phyloP scores from a whole-genome alignment of 768 basidiomycete species.

The Trichaptum fuscoviolaceum region DNA sequence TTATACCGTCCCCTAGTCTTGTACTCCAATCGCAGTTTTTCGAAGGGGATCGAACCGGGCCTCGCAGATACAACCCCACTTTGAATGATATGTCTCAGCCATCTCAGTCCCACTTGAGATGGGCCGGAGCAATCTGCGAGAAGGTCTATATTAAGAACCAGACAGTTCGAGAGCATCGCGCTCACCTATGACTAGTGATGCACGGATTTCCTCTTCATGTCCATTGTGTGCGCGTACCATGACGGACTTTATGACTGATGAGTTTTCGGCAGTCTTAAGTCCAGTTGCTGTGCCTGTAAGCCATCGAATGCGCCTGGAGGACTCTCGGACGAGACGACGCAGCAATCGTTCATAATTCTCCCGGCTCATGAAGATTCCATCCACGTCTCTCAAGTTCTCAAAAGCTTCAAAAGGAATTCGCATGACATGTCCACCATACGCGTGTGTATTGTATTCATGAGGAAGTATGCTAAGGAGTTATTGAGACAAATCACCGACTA shows the following conservation, averaged over 20 bases:
- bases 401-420: background rate
- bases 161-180: background rate
- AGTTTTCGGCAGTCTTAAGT: background rate
- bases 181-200: background rate
- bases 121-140: constrained; percentile 12
- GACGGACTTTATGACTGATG: constrained; percentile 5
- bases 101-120: constrained; percentile 9
- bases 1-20: constrained; percentile 13
- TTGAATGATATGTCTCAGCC: background rate
- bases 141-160: background rate
- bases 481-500: background rate
- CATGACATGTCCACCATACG: constrained; percentile 4
- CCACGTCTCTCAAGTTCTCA: background rate
- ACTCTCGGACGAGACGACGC: constrained; percentile 3
- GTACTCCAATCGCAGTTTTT: constrained; percentile 7
- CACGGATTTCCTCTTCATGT: background rate
- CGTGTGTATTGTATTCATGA: background rate
- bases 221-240: background rate
- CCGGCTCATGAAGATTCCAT: constrained; percentile 7
- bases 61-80: background rate
- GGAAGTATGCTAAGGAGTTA: background rate
- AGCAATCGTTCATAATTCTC: constrained; percentile 13
- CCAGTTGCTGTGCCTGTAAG: background rate
- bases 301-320: background rate
- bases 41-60: background rate